Base-by-base conservation (phyloP, 371 early-diverging fungal genomes). In the Actinomucor elegans region DNA sequence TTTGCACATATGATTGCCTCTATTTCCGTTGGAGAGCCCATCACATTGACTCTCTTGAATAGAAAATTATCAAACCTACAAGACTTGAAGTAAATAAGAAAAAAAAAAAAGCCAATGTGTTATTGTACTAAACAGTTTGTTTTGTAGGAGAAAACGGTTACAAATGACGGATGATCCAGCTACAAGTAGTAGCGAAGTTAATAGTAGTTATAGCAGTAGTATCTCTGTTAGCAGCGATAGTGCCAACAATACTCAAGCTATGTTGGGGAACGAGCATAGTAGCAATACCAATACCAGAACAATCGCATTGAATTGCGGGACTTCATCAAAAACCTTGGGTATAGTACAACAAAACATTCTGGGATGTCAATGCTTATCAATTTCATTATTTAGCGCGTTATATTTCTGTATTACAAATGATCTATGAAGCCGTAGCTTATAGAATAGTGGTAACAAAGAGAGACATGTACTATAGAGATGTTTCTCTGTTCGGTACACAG, bases 391-490 rank as follows among this genome's bases (percentile, higher is more conserved):
- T 43, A 77, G 73, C 78, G 18, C 66, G 72, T 2, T 70, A 68
- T 35, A 15, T 77, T 2, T 63, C 64, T 17, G 67, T 77, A 5
- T 26, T 77, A 23, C 68, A 71, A 44, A 67, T 68, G 46, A 64
- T 77, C n/a, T 71, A 77, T 33, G 75, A 72, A 48, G 70, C 78
- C 0, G 28, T 77, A 5, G 53, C 57, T 1, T 51, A 52, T 36
- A 61, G 61, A 35, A 59, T 68, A 0, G 46, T 72, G 7, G 49
- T 72, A 3, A 70, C 78, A 7, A 77, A 77, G 55, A 59, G 78
- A 20, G 70, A 68, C 20, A 74, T 77, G n/a, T 77, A 45, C 49
- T 77, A 77, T 48, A 55, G 70, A 33, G 73, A 77, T 31, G 66
- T 74, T 0, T 37, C 44, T 7, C 36, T 77, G 14, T 77, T 77